Base-by-base conservation (phyloP, 495 filamentous ascomycete genomes). In the Aspergillus baeticus region DNA sequence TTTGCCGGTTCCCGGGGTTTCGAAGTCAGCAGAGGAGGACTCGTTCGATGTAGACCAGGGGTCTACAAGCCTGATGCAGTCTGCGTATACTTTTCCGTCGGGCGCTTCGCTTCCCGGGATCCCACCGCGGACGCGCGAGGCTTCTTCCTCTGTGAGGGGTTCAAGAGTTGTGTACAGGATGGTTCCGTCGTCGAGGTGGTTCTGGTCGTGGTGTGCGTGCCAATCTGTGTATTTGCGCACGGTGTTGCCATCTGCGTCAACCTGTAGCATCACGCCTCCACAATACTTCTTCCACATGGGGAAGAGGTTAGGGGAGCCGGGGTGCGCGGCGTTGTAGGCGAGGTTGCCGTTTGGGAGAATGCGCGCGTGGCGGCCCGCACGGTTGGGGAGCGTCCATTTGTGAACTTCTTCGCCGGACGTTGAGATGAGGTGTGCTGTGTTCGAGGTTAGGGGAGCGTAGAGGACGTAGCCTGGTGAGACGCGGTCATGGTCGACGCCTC, bases 211-310 rank as follows among this genome's bases (percentile, higher is more conserved):
- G 38, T 79, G 76, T 0, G 69, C 76, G 10, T 70, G 58, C 0
- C 73, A 72, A 57, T 79, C 76, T 11, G 49, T 52, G 45, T 72
- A 76, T 39, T 78, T 68, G 5, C 65, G 65, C 0, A 78, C 31
- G 2, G 77, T 60, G 0, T 72, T 63, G 5, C 76, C 74, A 5
- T 44, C 22, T 0, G 69, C 59, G 44, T 71, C 65, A 20, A 79
- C 58, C 49, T 79, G 61, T 36, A 68, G 66, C 76, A 79, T 79
- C 2, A 72, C 56, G 1, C 75, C 76, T 18, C 75, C 75, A 13
- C 75, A 62, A 45, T 79, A 79, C 44, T 79, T 79, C 33, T 69
- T 61, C 65, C 68, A 79, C 54, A 78, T 65, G 11, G 74, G 74
- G 53, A 79, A 79, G 2, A 71, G 66, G 10, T 43, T 50, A 2